phyloP scores from a whole-genome alignment of 495 filamentous ascomycete genomes.

The Penicillium roqueforti region DNA sequence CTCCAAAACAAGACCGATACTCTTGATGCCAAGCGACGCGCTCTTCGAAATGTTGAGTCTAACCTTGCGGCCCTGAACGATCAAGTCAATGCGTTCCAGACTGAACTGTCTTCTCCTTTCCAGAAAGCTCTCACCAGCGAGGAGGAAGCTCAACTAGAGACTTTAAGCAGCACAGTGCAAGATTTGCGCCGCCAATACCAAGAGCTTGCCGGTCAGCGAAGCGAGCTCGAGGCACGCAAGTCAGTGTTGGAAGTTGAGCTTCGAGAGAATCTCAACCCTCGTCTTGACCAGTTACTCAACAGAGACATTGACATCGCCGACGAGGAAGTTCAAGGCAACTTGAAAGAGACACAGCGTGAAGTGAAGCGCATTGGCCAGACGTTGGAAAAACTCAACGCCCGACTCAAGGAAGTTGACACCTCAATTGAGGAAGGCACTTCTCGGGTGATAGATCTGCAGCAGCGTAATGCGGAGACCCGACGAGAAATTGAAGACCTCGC shows the following conservation, averaged over 20 bases:
- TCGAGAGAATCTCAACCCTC: constrained; percentile 75
- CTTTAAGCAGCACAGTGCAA: constrained; percentile 61
- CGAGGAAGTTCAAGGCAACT: constrained; percentile 54
- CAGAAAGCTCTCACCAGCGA: constrained; percentile 80
- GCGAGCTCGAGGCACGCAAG: constrained; percentile 78
- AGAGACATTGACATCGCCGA: constrained; percentile 68
- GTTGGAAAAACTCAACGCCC: constrained; percentile 57
- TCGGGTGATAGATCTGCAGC: constrained; percentile 57
- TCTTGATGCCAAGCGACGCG: constrained; percentile 66
- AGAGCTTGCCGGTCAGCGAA: constrained; percentile 65
- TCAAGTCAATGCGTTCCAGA: constrained; percentile 66
- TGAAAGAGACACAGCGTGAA: constrained; percentile 77
- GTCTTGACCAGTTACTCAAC: constrained; percentile 80
- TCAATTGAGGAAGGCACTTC: constrained; percentile 62
- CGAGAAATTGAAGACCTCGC: constrained; percentile 69
- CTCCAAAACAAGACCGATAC: constrained; percentile 69
- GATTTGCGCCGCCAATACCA: constrained; percentile 69
- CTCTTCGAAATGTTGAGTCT: constrained; percentile 68
- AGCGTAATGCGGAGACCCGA: constrained; percentile 61
- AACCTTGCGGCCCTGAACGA: constrained; percentile 71
- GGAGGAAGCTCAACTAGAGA: constrained; percentile 78
- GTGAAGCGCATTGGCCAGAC: constrained; percentile 69
- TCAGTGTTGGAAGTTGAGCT: constrained; percentile 77
- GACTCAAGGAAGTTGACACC: constrained; percentile 66
- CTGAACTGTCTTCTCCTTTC: constrained; percentile 79